phyloP scores from a whole-genome alignment of 1,139 yeast genomes.

The Sugiyamaella paludigena region DNA sequence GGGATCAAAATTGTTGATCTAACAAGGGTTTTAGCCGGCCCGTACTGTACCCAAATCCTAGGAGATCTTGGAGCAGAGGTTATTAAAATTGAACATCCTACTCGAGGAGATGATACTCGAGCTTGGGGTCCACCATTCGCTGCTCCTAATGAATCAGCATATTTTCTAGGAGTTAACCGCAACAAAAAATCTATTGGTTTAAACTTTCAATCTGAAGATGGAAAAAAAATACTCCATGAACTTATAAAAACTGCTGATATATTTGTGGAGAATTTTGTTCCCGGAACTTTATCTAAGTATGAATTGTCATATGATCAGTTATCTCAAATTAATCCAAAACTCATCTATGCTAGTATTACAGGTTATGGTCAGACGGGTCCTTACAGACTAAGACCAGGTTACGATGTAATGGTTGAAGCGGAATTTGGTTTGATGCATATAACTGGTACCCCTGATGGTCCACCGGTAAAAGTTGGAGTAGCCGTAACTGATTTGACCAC shows the following conservation, averaged over 20 bases:
- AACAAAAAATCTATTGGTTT: constrained; percentile 42
- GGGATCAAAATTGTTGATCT: constrained; percentile 42
- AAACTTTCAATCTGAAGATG: constrained; percentile 38
- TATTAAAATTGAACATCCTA: constrained; percentile 44
- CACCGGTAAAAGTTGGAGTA: constrained; percentile 46
- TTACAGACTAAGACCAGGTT: constrained; percentile 40
- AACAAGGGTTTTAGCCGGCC: constrained; percentile 46
- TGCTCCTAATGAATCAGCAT: constrained; percentile 40
- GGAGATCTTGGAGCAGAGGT: constrained; percentile 47
- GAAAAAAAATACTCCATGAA: constrained; percentile 35
- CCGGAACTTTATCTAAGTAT: constrained; percentile 41
- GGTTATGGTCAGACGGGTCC: constrained; percentile 45
- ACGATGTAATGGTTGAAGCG: constrained; percentile 48
- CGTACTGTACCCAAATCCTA: constrained; percentile 43
- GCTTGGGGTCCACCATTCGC: constrained; percentile 48
- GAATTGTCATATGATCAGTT: constrained; percentile 39
- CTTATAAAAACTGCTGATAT: constrained; percentile 40
- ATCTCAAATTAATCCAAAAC: constrained; percentile 29
- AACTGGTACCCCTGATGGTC: constrained; percentile 43
- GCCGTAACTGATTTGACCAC: constrained; percentile 46
- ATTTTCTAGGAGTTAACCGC: constrained; percentile 41
- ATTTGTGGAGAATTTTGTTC: constrained; percentile 43
- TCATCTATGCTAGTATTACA: constrained; percentile 43
- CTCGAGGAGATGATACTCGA: constrained; percentile 45
- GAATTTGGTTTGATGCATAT: constrained; percentile 47